Conservation (phyloP, 352 stramenopile genomes). For the Phytophthora fragariae region DNA sequence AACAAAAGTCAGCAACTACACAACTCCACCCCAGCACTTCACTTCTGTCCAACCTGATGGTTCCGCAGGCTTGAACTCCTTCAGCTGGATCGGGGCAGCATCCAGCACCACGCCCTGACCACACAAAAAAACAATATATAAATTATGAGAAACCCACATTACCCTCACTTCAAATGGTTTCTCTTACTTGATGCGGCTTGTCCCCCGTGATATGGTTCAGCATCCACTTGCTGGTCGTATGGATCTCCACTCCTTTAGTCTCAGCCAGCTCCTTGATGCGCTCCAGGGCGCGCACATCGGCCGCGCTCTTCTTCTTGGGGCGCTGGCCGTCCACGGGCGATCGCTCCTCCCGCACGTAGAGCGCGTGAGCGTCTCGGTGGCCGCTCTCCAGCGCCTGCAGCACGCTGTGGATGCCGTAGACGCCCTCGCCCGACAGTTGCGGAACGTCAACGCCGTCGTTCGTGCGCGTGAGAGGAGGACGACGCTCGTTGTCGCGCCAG, state of each 20-base stretch:
- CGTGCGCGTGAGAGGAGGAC: conserved; percentile 31
- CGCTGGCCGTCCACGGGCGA: conserved; percentile 20
- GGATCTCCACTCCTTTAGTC: conserved; percentile 32
- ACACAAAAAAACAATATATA: conserved; percentile 16
- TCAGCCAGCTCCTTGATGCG: conserved; percentile 58
- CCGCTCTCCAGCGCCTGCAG: conserved; percentile 68
- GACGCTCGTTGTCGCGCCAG: conserved; percentile 25
- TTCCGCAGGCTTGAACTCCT: conserved; percentile 57
- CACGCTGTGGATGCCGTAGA: conserved; percentile 81
- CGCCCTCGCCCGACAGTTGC: conserved; percentile 59
- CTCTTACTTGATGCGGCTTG: conserved; percentile 78
- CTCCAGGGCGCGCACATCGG: conserved; percentile 45
- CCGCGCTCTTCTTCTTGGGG: conserved; percentile 43
- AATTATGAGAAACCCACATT: conserved; percentile 6
- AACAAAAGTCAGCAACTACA: not conserved
- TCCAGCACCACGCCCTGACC: conserved; percentile 73
- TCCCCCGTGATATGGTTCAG: conserved; percentile 84
- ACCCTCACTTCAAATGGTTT: not conserved
- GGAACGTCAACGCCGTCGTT: conserved; percentile 52
- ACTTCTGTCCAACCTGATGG: conserved; percentile 43
- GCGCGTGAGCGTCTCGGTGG: conserved; percentile 53
- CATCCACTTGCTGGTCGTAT: conserved; percentile 76
- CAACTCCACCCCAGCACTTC: not conserved
- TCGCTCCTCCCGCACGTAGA: conserved; percentile 61
- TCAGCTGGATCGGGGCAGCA: conserved; percentile 62